Evolutionary conservation across 345 rosid genomes (phyloP), one percentile per base, ranked within the genome.

Genomic region (Camelina neglecta): DNA sequence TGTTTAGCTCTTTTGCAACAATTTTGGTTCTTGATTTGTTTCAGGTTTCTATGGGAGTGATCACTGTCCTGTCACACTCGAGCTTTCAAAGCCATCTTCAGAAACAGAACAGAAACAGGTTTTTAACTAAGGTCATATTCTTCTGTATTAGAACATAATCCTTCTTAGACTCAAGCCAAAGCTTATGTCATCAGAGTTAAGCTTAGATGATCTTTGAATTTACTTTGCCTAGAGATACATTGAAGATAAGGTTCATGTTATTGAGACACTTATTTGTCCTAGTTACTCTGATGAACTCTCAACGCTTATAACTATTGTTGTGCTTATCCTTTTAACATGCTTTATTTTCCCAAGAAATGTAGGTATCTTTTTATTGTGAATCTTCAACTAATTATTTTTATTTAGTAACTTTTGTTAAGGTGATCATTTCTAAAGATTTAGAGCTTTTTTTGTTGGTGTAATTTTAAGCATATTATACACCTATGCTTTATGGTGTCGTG

Each of bases 31-130:
- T 60, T 83, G 63, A 59, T 53, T 20, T 45, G 60, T 67, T 79
- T 73, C 82, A 79, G 99, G 94, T 57, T 95, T 90, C 59, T 85
- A 80, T 60, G 98, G 99, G 71, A 92, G 99, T 54, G 98, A 95
- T 81, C 98, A 90, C 65, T 92, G 94, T 76, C 98, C 96, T 2
- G 94, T 90, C 77, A 82, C 91, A 41, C 87, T 95, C 6, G 93
- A 89, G 81, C 96, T 92, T 58, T 84, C 90, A 15, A 66, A 74
- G 48, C 60, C 83, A 51, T 42, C 57, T 50, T 69, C 73, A 38
- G 84, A 81, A 18, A 65, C 80, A 16, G 70, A 44, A 23, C 67
- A 69, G 60, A 76, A 68, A 29, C 77, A 78, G 64, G 65, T 61
- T 72, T 65, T 70, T 21, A 33, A 39, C 60, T 69, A 56, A 55